Evolutionary conservation across 1,139 yeast species (phyloP), one percentile per base, ranked within the genome.

Genomic region (Nakaseomyces delphensis): DNA sequence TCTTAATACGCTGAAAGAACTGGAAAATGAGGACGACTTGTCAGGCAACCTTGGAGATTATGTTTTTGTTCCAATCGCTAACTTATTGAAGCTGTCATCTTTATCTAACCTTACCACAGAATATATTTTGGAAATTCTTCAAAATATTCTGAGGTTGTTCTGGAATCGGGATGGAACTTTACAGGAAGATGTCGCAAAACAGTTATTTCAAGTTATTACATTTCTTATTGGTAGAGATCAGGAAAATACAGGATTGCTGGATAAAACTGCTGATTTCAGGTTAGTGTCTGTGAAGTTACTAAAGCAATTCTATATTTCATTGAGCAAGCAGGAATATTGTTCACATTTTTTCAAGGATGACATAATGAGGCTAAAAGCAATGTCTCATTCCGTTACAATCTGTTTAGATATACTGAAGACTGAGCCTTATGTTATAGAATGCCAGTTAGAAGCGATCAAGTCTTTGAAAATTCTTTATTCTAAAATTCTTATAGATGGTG

Each of bases 11-110:
- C 48, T 70, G 21, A 41, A 43, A 4, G 38, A 47, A 10, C 38
- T 49, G 8, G 13, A 11, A 3, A 42, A 45, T 4, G 44, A 46
- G 11, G 50, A 48, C 1, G 28, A 41, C 0, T 41, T 67, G 3
- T 64, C 76, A 0, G 51, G 66, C 0, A 65, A 65, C 27, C 56
- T 79, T 16, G 83, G 81, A 0, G 84, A 79, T 50, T 78, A 79
- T 48, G 67, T 79, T 2, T 79, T 77, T 56, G 71, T 76, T 21
- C 86, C 87, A 0, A 50, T 80, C 1, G 69, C 77, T 1, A 69
- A 70, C 44, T 55, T 79, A 2, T 58, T 80, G 30, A 72, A 73
- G 47, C 66, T 64, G 25, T 63, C 68, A 1, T 59, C 64, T 11
- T 53, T 76, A 1, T 67, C 71, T 2, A 74, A 71, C 42, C 48